A percentile compares a stretch with the other conserved stretches of the same genome.
These are phyloP conservation scores for Coemansia umbellata DNA, from an alignment of 192 early-diverging fungal genomes.

Conservation along the genomic window DNA sequence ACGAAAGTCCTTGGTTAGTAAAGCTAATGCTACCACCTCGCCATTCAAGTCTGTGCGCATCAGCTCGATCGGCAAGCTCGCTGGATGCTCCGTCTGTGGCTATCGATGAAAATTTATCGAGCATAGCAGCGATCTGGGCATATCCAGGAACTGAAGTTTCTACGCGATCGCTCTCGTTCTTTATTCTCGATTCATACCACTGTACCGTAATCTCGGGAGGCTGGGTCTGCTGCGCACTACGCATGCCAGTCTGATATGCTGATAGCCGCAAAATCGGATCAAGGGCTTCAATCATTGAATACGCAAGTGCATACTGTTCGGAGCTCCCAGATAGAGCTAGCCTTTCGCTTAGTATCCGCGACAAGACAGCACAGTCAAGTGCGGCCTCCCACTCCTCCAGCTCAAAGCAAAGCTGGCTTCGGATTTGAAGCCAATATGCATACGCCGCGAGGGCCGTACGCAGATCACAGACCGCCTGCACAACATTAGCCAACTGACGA, in stretches of 20 bases:
- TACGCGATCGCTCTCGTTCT: slow-evolving; percentile 8
- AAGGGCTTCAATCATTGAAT: slow-evolving; percentile 20
- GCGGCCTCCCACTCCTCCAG: slow-evolving; percentile 35
- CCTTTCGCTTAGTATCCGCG: slow-evolving; percentile 15
- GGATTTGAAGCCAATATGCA: slow-evolving; percentile 42
- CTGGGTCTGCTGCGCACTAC: slow-evolving; percentile 25
- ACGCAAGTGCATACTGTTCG: slow-evolving; percentile 26
- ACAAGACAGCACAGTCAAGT: slow-evolving; percentile 33
- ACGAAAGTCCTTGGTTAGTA: slow-evolving; percentile 17
- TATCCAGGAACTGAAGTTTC: slow-evolving; percentile 8
- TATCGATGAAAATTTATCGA: slow-evolving; percentile 3
- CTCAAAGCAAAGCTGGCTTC: slow-evolving; percentile 38
- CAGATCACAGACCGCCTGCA: slow-evolving; percentile 6
- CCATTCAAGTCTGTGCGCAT: slow-evolving; percentile 23
- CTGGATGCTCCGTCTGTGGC: background rate
- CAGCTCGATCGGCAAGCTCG: background rate
- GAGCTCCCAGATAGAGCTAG: slow-evolving; percentile 27
- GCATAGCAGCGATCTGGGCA: slow-evolving; percentile 1
- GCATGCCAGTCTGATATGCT: slow-evolving; percentile 38
- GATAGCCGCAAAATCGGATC: slow-evolving; percentile 41
- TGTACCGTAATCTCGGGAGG: slow-evolving; percentile 23
- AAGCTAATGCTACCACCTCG: slow-evolving; percentile 24
- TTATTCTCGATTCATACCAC: slow-evolving; percentile 22
- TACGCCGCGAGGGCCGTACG: slow-evolving; percentile 21
- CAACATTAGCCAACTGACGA: slow-evolving; percentile 17